Percentiles rank a stretch among this genome's conserved stretches.
Evolutionary conservation across 805 yeast genomes (phyloP).

Genomic region (Starmerella tilneyi): DNA sequence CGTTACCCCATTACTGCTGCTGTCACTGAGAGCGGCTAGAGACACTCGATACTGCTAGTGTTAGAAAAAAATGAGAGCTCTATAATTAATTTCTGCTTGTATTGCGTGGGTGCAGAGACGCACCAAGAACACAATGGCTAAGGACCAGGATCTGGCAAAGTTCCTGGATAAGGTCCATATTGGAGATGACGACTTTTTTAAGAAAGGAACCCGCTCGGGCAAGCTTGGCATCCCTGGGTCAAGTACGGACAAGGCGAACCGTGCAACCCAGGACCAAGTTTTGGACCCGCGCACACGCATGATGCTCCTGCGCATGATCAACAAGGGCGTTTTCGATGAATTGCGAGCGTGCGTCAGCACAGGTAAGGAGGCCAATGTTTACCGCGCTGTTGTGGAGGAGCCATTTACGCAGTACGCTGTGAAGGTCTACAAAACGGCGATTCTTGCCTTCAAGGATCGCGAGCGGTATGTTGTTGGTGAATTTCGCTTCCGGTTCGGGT

Average conservation of each 20-base stretch:
- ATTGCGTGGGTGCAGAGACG: too few relatives aligned
- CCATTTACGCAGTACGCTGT: constrained; percentile 45
- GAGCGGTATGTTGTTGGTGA: constrained; percentile 96
- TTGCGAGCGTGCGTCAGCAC: constrained; percentile 92
- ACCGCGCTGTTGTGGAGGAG: constrained; percentile 49
- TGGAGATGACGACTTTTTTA: constrained; percentile 23
- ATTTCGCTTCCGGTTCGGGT: constrained; percentile 78
- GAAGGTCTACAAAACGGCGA: constrained; percentile 91
- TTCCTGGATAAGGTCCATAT: constrained; percentile 23
- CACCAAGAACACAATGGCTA: constrained; percentile 1
- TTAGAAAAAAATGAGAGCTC: too few relatives aligned
- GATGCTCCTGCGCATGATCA: constrained; percentile 70
- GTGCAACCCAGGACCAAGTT: constrained; percentile 96
- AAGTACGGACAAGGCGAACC: constrained; percentile 62
- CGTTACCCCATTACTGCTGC: too few relatives aligned
- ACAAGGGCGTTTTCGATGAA: constrained; percentile 70
- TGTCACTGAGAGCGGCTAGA: too few relatives aligned
- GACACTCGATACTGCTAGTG: background rate
- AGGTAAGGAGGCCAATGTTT: constrained; percentile 98
- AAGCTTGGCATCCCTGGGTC: constrained; percentile 22
- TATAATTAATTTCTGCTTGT: background rate
- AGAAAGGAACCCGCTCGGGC: constrained; percentile 25
- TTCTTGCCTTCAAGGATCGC: constrained; percentile 90
- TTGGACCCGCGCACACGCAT: constrained; percentile 86
- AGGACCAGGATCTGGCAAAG: constrained; percentile 13